Base-by-base conservation (phyloP, 2,329 filamentous ascomycete species). In the Penicillium corylophilum region DNA sequence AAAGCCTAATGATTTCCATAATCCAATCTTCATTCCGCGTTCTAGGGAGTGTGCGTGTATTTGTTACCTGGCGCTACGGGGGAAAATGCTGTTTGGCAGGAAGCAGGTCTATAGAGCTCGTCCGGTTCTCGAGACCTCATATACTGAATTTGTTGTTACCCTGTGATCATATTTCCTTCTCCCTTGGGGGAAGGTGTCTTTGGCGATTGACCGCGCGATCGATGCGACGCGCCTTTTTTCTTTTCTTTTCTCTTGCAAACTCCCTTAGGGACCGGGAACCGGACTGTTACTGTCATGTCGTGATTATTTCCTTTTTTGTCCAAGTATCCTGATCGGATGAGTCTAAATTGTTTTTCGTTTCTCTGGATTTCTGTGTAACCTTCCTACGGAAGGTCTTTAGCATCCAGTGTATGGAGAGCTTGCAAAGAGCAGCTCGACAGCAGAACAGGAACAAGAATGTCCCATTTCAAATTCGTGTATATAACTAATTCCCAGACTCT, bases 51-150 rank as follows among this genome's bases (percentile, higher is more conserved):
- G 54, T 63, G 49, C n/a, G 18, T 61, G 51, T 59, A 57, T 63
- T 58, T 62, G 54, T 64, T 66, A 65, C 61, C 63, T 64, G 69
- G 69, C 68, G 69, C 67, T 68, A 62, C 49, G 61, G 67, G 65
- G 61, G 62, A 64, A 64, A 66, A 64, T 62, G 54, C 54, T 64
- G 59, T 65, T 67, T 57, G 66, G 61, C 61, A 57, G 56, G 63
- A 62, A 64, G 57, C 62, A 62, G 57, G 59, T 56, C 55, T 61
- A 61, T 63, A 61, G 53, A 63, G 50, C 55, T 53, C 51, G 48
- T 38, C 51, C 53, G 46, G 49, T 58, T 59, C 60, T 60, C 51
- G 31, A 52, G 55, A 53, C 59, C 56, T 61, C 36, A 61, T 56
- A 60, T 57, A 55, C 54, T 55, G 53, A 56, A 57, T 51, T 57